Percentiles rank a stretch among this genome's conserved stretches.
These are phyloP conservation scores for Symmetrospora coprosmae DNA, from an alignment of 768 basidiomycete species.

Conservation along the genomic window DNA sequence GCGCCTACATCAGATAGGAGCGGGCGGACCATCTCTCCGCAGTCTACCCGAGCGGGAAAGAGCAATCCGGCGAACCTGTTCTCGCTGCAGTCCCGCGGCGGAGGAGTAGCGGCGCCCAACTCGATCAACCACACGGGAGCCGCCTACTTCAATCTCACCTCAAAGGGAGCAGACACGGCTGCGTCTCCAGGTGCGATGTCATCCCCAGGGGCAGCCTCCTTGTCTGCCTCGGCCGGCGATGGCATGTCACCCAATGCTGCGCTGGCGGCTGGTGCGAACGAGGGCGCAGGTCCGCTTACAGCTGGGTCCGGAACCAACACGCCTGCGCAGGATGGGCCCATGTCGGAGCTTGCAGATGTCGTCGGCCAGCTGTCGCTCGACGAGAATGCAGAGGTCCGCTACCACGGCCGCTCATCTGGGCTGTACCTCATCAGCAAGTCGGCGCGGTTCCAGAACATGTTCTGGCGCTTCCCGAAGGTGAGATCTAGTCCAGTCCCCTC, in stretches of 20 bases:
- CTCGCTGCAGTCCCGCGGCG: not conserved
- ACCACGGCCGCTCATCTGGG: slow-evolving; percentile 48
- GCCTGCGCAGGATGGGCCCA: slow-evolving; percentile 26
- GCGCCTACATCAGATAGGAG: not conserved
- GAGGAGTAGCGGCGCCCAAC: not conserved
- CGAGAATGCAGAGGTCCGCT: slow-evolving; percentile 70
- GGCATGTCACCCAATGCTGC: not conserved
- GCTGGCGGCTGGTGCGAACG: not conserved
- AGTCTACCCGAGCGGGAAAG: not conserved
- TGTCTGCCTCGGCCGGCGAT: not conserved
- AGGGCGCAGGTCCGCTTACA: not conserved
- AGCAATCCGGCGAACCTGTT: not conserved
- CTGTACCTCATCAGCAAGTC: slow-evolving; percentile 31
- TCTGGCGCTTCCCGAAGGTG: slow-evolving; percentile 59
- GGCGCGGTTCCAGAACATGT: slow-evolving; percentile 30
- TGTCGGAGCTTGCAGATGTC: slow-evolving; percentile 47
- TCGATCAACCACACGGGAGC: slow-evolving; percentile 21
- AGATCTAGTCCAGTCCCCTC: too few relatives aligned
- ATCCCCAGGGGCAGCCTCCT: not conserved
- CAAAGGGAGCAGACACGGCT: not conserved
- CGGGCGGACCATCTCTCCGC: not conserved
- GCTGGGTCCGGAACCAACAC: not conserved
- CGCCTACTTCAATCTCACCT: slow-evolving; percentile 9
- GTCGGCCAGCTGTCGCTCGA: slow-evolving; percentile 76
- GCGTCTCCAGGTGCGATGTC: not conserved